Evolutionary conservation across 148 eudicot genomes (phyloP).

Genomic region (Spergularia bocconei): DNA sequence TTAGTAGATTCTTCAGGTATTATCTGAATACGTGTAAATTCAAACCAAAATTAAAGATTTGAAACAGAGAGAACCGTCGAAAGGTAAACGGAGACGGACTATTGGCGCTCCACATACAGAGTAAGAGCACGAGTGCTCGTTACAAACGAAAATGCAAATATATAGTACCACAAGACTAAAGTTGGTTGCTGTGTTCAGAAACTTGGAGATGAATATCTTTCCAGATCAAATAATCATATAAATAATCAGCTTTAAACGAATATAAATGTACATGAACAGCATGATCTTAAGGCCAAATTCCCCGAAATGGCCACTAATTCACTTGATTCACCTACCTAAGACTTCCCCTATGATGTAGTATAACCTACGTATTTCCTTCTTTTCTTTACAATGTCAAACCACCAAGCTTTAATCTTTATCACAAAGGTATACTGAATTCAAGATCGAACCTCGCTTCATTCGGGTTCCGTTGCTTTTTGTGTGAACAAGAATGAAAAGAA

Average conservation of each 20-base stretch:
- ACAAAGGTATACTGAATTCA: slow-evolving; percentile 16
- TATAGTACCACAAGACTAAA: no score
- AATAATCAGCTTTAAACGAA: slow-evolving; percentile 20
- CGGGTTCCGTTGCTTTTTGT: slow-evolving; percentile 16
- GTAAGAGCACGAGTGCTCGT: not conserved
- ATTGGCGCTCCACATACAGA: no score
- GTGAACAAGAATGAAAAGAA: not conserved
- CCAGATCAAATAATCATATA: slow-evolving; percentile 10
- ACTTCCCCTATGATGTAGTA: slow-evolving; percentile 10
- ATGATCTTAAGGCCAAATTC: slow-evolving; percentile 10
- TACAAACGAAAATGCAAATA: not conserved
- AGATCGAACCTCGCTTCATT: slow-evolving; percentile 14
- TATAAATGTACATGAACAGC: slow-evolving; percentile 27
- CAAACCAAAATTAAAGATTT: no score
- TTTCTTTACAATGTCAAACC: slow-evolving; percentile 25
- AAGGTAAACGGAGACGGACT: no score
- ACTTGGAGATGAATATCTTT: not conserved
- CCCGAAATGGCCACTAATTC: slow-evolving; percentile 5
- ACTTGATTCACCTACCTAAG: slow-evolving; percentile 25
- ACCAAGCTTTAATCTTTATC: slow-evolving; percentile 10
- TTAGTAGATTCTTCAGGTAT: no score
- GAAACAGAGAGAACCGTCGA: no score
- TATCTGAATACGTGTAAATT: no score
- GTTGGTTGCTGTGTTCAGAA: no score
- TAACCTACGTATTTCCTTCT: slow-evolving; percentile 23